Base-by-base conservation (phyloP, 768 basidiomycete species). In the Amanita phalloides region DNA sequence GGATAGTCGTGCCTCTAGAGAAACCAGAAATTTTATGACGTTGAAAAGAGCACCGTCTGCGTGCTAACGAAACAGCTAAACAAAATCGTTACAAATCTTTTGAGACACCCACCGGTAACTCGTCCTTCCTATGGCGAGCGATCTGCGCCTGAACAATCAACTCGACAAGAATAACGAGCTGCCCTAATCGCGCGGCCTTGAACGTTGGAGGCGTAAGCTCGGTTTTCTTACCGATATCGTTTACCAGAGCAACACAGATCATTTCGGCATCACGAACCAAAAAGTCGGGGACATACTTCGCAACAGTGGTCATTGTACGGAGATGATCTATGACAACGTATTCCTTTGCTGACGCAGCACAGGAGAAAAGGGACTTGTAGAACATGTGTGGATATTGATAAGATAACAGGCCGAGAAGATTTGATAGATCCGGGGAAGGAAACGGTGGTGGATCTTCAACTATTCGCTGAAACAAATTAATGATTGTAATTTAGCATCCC, bases 251-350 rank as follows among this genome's bases (percentile, higher is more conserved):
- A 2, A 88, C 73, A 3, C 81, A 71, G 57, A 87, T 68, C 86
- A 90, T 89, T 57, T 88, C 86, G 5, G 79, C 70, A 61, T 88
- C 80, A 21, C 75, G 71, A 6, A 72, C 71, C 85, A 84, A 88
- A 57, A 82, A 78, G 54, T 80, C 78, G 2, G 76, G 71, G 13
- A 86, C 66, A 58, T 78, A 76, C 28, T 69, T 72, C 4, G 77
- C 69, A 50, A 84, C 57, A 1, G 75, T 70, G 11, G 69, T 66
- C 43, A 89, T 61, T 3, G 73, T 69, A 42, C 77, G 73, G 0
- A 87, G 72, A 54, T 86, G 77, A 49, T 76, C 78, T 9, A 78
- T 69, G 8, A 85, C 70, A 9, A 75, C 70, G n/a, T 75, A 59
- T 50, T 81, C 81, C 57, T 82, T 84, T 39, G 72, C 70, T 0